Evolutionary conservation across 495 filamentous ascomycete genomes (phyloP), one percentile per base, ranked within the genome.

Genomic region (Thozetella sp.): DNA sequence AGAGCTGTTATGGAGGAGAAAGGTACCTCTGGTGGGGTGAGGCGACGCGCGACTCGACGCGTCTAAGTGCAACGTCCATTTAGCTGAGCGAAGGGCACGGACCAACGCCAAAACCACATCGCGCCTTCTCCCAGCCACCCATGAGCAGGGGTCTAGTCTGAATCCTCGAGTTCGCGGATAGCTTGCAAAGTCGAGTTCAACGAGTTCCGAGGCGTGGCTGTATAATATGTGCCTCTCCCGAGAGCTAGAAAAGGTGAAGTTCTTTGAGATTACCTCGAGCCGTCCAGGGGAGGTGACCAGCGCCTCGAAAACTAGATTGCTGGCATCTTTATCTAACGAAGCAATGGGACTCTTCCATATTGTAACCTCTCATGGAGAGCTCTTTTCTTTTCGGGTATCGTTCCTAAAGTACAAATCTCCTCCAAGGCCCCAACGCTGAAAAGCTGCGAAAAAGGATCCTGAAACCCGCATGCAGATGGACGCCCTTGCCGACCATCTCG

Each of bases 351-450:
- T 6, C 43, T 48, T n/a, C n/a, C 4, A n/a, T 48, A 11, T 3
- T 20, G 43, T 48, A 48, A 19, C 52, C 55, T 27, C 58, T 48
- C 1, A 51, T n/a, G 20, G 40, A 61, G 54, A 57, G 60, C 59
- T n/a, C n/a, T n/a, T n/a, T n/a, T n/a, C 60, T 63, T 61, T 70
- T 51, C 57, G 70, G 70, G 67, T 72, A 72, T 72, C 70, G 67
- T 60, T 69, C 64, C 53, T 65, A 64, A 68, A 62, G 51, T 51
- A 66, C 63, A 67, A 50, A 60, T 56, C 54, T 61, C 55, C 61
- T 59, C 58, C 56, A 27, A 22, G 51, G 22, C n/a, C 30, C 22
- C 15, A 50, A 56, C 20, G 20, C 22, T 51, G 27, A 6, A 58
- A 58, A 58, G 43, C 34, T 51, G 25, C 25, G 25, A 24, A n/a